Evolutionary conservation across 495 filamentous ascomycete genomes (phyloP), one percentile per base, ranked within the genome.

Genomic region (Cryomyces minteri): DNA sequence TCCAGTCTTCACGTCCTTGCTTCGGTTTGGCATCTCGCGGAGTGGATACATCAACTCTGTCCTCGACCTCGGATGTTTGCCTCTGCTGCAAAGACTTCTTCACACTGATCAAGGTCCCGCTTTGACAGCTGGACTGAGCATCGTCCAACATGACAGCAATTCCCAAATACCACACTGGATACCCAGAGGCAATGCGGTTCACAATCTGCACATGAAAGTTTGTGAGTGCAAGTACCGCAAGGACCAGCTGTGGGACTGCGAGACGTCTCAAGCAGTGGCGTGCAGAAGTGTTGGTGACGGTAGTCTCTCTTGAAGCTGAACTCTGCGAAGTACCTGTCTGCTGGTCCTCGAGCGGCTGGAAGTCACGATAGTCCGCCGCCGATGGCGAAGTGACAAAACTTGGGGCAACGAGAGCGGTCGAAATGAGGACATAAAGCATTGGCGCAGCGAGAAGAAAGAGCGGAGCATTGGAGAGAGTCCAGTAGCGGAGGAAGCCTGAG

Each of bases 171-270:
- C 85, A 93, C 29, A 95, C 54, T 31, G 85, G 81, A 61, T 86
- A 95, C 0, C 80, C 86, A 0, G 88, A 94, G 3, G 84, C 80
- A 11, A 98, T 76, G 31, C 90, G 71, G 34, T 80, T 90, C 50
- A 96, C 79, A 47, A 96, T 92, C 60, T 98, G 90, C 9, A 94
- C 81, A 51, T 98, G 90, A 51, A 88, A 92, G 41, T 61, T 82
- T 6, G 78, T 81, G 29, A 88, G 53, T 6, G 84, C 82, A 51
- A 88, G 59, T 8, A 73, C 49, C 0, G 80, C 77, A 31, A 98
- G 63, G 3, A 88, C 34, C 2, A 86, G 59, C 59, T 96, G 87
- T 2, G 74, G 70, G 28, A 80, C 59, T 7, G 85, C 83, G 45
- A 90, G 65, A 7, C 74, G 72, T 46, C 51, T 67, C 48, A 71